Base-by-base conservation (phyloP, 305 asterid species). In the Fraxinus ornus region DNA sequence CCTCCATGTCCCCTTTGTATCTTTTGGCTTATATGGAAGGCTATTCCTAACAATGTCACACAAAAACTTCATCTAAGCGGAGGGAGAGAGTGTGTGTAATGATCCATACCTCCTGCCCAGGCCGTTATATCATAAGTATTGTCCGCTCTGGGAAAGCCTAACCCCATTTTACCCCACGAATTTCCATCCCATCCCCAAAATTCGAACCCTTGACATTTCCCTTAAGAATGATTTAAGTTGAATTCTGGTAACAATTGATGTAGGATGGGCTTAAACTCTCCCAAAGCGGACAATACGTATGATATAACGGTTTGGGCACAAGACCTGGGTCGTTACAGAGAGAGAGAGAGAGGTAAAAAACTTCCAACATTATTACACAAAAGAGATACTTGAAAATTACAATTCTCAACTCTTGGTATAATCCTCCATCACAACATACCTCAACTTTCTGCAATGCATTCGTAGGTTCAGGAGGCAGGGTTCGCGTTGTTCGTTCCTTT, bases 361-460 rank as follows among this genome's bases (percentile, higher is more conserved):
- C 66, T 52, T 52, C 70, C 70, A 60, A n/a, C 10, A 19, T 7
- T 21, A 21, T 60, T n/a, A 21, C 70, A 60, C 12, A 60, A 55
- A 55, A 6, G 70, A 75, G 35, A 73, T 62, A 28, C 17, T n/a
- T 39, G 30, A 60, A 21, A 15, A 36, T 39, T 1, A 19, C 75
- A 79, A 37, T n/a, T n/a, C 28, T 35, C 12, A 33, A 55, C 35
- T 41, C 0, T 33, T 66, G 32, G 75, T 44, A 47, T 8, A 26
- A 72, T 49, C 10, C 64, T 15, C 49, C 8, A 37, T 52, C 73
- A 86, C 19, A 37, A 76, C 49, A 80, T 91, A 96, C 98, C 97
- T 96, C 97, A 70, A 94, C 97, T 91, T 91, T 91, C 90, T 97
- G 97, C 90, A 93, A 77, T 83, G 94, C 92, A 88, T 88, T 91